Percentiles rank a stretch among this genome's conserved stretches.
Evolutionary conservation across 1,139 yeast genomes (phyloP).

Genomic region (Wickerhamomyces sp.): DNA sequence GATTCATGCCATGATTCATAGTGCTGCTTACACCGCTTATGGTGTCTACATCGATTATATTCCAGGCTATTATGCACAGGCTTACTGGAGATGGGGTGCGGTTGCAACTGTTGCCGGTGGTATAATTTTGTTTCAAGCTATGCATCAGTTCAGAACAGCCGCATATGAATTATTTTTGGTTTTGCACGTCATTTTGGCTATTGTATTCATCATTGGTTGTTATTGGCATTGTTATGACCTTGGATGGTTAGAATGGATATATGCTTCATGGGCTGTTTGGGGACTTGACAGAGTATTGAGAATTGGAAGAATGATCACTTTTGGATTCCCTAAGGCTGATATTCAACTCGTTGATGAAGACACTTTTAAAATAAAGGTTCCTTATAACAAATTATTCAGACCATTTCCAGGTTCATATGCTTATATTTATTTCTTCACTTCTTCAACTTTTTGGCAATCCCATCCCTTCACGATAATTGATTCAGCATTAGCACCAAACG

Average conservation of each 20-base stretch:
- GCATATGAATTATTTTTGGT: constrained; percentile 62
- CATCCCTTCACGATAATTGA: constrained; percentile 44
- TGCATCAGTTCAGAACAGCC: constrained; percentile 45
- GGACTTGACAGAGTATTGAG: constrained; percentile 52
- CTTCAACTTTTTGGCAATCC: constrained; percentile 48
- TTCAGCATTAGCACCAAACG: constrained; percentile 28
- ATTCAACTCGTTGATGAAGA: constrained; percentile 44
- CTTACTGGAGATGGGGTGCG: constrained; percentile 39
- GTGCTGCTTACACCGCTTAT: constrained; percentile 38
- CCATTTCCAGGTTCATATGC: constrained; percentile 59
- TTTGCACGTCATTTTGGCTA: constrained; percentile 55
- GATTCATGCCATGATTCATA: constrained; percentile 40
- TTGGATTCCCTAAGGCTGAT: constrained; percentile 44
- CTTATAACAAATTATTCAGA: constrained; percentile 37
- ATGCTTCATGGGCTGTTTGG: constrained; percentile 62
- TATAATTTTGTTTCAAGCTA: constrained; percentile 43
- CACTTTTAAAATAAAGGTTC: constrained; percentile 28
- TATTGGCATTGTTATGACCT: constrained; percentile 52
- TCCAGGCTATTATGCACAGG: constrained; percentile 1
- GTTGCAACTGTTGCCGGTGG: constrained; percentile 33
- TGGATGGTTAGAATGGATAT: constrained; percentile 43
- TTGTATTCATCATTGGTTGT: constrained; percentile 50
- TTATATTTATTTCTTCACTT: constrained; percentile 47
- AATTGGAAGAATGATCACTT: constrained; percentile 40
- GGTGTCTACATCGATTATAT: constrained; percentile 18